Evolutionary conservation across 805 yeast genomes (phyloP).

Genomic region (Tetrapisispora arboricola): DNA sequence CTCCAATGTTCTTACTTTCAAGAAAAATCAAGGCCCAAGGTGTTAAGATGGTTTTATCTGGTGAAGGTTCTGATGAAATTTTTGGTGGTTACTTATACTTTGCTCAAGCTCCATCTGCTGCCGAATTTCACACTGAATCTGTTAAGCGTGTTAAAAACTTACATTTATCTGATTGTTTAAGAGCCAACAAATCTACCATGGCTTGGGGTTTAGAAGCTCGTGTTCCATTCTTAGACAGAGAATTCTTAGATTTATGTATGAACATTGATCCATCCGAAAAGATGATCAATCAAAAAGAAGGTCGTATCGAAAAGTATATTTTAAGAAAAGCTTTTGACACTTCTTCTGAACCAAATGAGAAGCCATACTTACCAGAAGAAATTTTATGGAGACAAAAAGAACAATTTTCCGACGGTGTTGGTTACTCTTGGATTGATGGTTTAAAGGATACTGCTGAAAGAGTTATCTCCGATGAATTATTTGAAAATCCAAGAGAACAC

Average conservation of each 20-base stretch:
- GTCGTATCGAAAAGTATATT: conserved; percentile 87
- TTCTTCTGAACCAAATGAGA: conserved; percentile 59
- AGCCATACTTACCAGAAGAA: conserved; percentile 91
- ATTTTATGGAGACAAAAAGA: conserved; percentile 99
- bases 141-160: conserved; percentile 95
- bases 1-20: conserved; percentile 94
- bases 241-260: conserved; percentile 86
- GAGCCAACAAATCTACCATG: conserved; percentile 99
- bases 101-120: conserved; percentile 89
- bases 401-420: conserved; percentile 99
- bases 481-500: conserved; percentile 82
- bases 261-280: conserved; percentile 91
- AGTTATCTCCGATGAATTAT: conserved; percentile 78
- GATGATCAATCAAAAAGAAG: conserved; percentile 60
- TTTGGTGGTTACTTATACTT: conserved; percentile 98
- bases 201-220: conserved; percentile 99
- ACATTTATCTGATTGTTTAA: conserved; percentile 91
- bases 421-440: conserved; percentile 98
- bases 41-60: conserved; percentile 97
- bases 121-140: conserved; percentile 91
- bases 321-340: conserved; percentile 97
- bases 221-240: conserved; percentile 95
- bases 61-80: conserved; percentile 98
- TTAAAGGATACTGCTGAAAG: conserved; percentile 91
- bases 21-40: conserved; percentile 99